A percentile compares a stretch with the other conserved stretches of the same genome.
These are phyloP conservation scores for Phellinidium pouzarii DNA, from an alignment of 1,284 basidiomycete species.

Conservation along the genomic window DNA sequence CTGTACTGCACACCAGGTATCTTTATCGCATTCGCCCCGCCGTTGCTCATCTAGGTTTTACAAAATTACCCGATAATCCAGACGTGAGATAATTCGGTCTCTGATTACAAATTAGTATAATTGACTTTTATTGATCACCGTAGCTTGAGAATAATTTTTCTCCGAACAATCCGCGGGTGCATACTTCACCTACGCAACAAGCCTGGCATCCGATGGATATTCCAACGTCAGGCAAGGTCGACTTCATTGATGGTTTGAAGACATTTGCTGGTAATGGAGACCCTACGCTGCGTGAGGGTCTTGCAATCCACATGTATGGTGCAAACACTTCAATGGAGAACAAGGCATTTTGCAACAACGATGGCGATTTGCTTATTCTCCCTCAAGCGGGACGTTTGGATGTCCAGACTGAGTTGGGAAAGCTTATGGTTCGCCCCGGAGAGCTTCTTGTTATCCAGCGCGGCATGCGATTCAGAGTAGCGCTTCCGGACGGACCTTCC, in stretches of 20 bases:
- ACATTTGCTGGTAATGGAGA: conserved; percentile 62
- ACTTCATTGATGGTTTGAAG: conserved; percentile 59
- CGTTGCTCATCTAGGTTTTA: conserved; percentile 62
- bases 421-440: conserved; percentile 59
- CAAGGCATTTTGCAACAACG: conserved; percentile 58
- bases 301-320: conserved; percentile 58
- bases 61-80: conserved; percentile 46
- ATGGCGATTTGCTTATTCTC: conserved; percentile 64
- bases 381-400: conserved; percentile 61
- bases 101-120: conserved; percentile 12
- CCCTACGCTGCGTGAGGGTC: conserved; percentile 51
- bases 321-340: conserved; percentile 59
- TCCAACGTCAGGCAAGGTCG: conserved; percentile 40
- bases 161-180: conserved; percentile 52
- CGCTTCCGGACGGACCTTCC: conserved; percentile 48
- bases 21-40: conserved; percentile 63
- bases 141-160: conserved; percentile 56
- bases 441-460: conserved; percentile 60
- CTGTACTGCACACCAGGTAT: conserved; percentile 34
- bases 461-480: conserved; percentile 58
- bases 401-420: conserved; percentile 66
- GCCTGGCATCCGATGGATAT: conserved; percentile 64
- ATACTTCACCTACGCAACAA: conserved; percentile 57
- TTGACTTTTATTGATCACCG: conserved; percentile 8
- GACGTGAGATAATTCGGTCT: conserved; percentile 37